Evolutionary conservation across 2,329 filamentous ascomycete species (phyloP), one percentile per base, ranked within the genome.

Genomic region (Ophiocordyceps sinensis): DNA sequence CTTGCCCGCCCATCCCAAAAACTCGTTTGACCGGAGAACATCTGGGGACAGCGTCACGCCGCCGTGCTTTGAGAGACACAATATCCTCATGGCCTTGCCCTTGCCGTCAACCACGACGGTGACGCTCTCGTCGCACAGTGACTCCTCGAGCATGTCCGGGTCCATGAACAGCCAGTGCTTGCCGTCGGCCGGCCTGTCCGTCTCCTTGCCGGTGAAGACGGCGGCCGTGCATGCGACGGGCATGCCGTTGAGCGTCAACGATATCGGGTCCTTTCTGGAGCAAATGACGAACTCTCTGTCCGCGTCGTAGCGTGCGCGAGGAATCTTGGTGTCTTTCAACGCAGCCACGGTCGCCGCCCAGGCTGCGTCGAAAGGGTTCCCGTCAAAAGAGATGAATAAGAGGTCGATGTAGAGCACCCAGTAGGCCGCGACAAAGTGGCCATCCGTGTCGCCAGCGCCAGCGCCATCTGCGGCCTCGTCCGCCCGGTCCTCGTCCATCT

Each of bases 361-460:
- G 0, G 86, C 85, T 1, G 85, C 84, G 54, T 98, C 89, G 49
- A 96, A 88, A 2, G 86, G 77, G 53, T 91, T 94, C 6, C 89
- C 89, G 48, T 94, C 88, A 39, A 94, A 77, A 0, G 85, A 93
- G 49, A 98, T 81, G 63, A 94, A 91, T 55, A 95, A 75, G n/a
- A 95, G 71, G 56, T 96, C 89, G 49, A 98, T 84, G 61, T 94
- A 95, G 17, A 98, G 75, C 10, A 85, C 80, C 91, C 89, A 98
- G 60, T 93, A 96, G 0, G 82, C 91, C 57, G 84, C 89, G 11
- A 89, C 61, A n/a, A 56, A 56, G 7, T 59, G 63, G 14, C 52
- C 56, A 32, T 56, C 35, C n/a, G 31, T 54, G 5, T 62, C 55
- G 4, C 47, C 48, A 14, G 41, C 40, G 21, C 49, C 50, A 8